phyloP scores from a whole-genome alignment of 805 yeast species.

The Spathaspora sp. region DNA sequence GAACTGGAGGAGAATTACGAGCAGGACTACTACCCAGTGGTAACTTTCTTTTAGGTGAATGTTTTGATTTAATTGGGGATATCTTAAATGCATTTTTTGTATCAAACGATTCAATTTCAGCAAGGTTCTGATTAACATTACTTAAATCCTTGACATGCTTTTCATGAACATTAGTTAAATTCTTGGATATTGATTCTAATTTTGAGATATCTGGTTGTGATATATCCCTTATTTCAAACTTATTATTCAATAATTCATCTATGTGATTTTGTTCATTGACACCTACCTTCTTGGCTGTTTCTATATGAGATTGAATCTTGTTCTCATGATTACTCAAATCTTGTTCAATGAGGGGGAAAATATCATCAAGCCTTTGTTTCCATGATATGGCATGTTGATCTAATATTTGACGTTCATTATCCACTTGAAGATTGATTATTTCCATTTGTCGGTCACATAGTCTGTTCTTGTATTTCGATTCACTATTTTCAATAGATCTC shows the following conservation, averaged over 20 bases:
- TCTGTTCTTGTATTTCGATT: neutral
- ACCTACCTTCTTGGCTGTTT: neutral
- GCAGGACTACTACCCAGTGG: neutral
- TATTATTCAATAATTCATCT: neutral
- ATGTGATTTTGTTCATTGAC: neutral
- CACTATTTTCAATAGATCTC: neutral
- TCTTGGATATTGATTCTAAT: neutral
- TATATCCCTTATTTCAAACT: neutral
- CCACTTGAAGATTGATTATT: neutral
- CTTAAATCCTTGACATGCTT: neutral
- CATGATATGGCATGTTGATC: conserved; percentile 1
- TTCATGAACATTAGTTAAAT: neutral
- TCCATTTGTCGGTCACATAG: neutral
- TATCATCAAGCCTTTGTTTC: neutral
- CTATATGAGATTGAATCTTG: neutral
- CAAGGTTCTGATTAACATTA: conserved; percentile 1
- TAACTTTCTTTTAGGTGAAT: neutral
- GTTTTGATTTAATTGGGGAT: neutral
- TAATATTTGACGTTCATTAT: conserved; percentile 2
- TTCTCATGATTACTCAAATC: neutral
- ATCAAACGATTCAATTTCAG: conserved; percentile 3
- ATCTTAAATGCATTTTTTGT: conserved; percentile 4
- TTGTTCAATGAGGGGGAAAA: conserved; percentile 1
- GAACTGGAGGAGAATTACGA: neutral
- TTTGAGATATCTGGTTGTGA: conserved; percentile 1